Evolutionary conservation across 306 rosid genomes (phyloP).

Genomic region (Begonia fuchsioides): DNA sequence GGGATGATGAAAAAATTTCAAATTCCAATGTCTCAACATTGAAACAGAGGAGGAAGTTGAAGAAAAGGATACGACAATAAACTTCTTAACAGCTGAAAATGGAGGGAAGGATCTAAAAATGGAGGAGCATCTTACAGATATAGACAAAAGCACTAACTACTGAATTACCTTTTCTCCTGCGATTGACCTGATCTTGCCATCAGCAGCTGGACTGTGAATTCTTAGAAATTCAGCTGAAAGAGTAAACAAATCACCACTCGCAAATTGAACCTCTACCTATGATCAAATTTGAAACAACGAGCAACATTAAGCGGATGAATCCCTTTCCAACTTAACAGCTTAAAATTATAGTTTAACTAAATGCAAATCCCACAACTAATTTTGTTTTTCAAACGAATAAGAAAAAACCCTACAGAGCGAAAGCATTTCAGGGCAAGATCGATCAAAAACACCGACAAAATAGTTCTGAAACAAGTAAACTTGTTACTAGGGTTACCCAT

Average conservation of each 20-base stretch:
- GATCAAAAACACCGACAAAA: neutral
- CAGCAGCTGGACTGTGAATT: constrained; percentile 74
- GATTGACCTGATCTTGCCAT: constrained; percentile 63
- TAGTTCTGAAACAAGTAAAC: neutral
- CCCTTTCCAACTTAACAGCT: too few species aligned
- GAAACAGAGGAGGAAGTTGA: too few species aligned
- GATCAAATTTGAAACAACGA: constrained; percentile 5
- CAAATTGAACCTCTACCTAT: constrained; percentile 63
- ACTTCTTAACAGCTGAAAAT: too few species aligned
- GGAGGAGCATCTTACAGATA: neutral
- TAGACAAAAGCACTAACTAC: neutral
- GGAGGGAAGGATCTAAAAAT: neutral
- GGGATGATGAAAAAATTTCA: too few species aligned
- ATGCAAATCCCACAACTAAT: too few species aligned
- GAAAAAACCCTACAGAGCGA: too few species aligned
- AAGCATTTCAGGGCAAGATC: neutral
- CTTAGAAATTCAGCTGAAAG: constrained; percentile 79
- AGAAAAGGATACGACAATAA: too few species aligned
- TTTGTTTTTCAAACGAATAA: too few species aligned
- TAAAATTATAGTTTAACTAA: too few species aligned
- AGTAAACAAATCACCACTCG: constrained; percentile 41
- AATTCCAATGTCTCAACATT: too few species aligned
- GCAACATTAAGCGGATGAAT: too few species aligned
- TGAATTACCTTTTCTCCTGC: constrained; percentile 69
- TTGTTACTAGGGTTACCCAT: constrained; percentile 21